Conservation (phyloP, 495 filamentous ascomycete genomes). For the Arthonia radiata region DNA sequence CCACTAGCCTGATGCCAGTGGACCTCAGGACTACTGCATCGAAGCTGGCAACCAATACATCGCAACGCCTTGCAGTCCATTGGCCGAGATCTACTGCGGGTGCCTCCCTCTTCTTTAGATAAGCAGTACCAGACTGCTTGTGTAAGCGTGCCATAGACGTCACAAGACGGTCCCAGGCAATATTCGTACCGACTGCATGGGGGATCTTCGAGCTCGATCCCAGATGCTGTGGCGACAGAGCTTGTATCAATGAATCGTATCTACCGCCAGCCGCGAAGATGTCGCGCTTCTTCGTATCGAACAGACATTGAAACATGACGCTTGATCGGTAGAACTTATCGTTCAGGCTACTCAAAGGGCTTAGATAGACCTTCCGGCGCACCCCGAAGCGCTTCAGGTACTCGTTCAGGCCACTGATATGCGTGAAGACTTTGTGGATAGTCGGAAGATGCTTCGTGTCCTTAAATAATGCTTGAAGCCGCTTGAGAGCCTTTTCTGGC, state of each 20-base stretch:
- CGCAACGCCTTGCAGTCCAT: slow-evolving; percentile 26
- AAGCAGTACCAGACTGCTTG: slow-evolving; percentile 31
- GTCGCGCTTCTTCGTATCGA: slow-evolving; percentile 60
- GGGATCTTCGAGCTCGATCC: neutral
- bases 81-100: too few species aligned
- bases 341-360: slow-evolving; percentile 67
- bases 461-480: slow-evolving; percentile 47
- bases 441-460: slow-evolving; percentile 40
- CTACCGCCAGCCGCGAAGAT: slow-evolving; percentile 87
- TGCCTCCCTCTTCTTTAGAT: slow-evolving; percentile 39
- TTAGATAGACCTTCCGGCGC: slow-evolving; percentile 56
- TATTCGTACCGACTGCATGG: slow-evolving; percentile 77
- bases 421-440: slow-evolving; percentile 47
- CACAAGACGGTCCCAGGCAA: slow-evolving; percentile 65
- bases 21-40: slow-evolving; percentile 53
- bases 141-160: slow-evolving; percentile 39
- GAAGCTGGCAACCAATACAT: slow-evolving; percentile 73
- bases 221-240: slow-evolving; percentile 6
- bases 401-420: slow-evolving; percentile 46
- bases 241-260: slow-evolving; percentile 37
- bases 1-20: slow-evolving; percentile 45
- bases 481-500: slow-evolving; percentile 45
- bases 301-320: slow-evolving; percentile 73
- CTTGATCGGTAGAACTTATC: slow-evolving; percentile 80
- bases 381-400: slow-evolving; percentile 56